phyloP scores from a whole-genome alignment of 2,329 filamentous ascomycete species.

The Aspergillus thermomutatus region DNA sequence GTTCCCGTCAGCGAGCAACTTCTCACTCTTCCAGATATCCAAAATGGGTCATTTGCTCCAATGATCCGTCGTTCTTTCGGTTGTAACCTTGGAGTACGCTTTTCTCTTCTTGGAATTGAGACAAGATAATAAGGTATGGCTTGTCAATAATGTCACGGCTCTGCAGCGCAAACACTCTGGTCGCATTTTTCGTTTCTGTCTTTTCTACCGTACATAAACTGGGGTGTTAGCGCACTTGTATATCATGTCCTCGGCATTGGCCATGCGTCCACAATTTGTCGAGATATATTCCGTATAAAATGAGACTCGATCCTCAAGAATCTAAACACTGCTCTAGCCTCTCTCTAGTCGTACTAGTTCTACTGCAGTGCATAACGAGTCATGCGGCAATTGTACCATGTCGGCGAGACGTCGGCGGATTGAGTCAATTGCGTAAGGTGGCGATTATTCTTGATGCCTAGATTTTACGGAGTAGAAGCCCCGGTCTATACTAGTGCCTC shows the following conservation, averaged over 20 bases:
- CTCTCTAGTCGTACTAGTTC: not conserved
- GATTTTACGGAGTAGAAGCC: too few relatives aligned
- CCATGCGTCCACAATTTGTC: too few relatives aligned
- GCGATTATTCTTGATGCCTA: not conserved
- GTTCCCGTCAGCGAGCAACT: not conserved
- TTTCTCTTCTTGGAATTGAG: slow-evolving; percentile 1
- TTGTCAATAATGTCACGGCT: not conserved
- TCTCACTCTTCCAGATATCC: slow-evolving; percentile 58
- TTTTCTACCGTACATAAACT: not conserved
- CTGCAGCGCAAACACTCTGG: not conserved
- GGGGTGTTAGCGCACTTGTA: not conserved
- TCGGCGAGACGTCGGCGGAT: not conserved
- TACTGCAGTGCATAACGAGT: not conserved
- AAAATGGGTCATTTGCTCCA: slow-evolving; percentile 79
- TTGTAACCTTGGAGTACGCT: not conserved
- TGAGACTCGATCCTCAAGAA: not conserved
- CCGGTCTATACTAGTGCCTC: too few relatives aligned
- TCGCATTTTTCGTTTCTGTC: not conserved
- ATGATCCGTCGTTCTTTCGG: slow-evolving; percentile 21
- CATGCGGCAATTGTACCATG: too few relatives aligned
- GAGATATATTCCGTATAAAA: too few relatives aligned
- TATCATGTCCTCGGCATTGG: too few relatives aligned
- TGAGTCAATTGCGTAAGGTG: not conserved
- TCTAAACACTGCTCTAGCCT: not conserved
- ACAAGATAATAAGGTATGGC: not conserved